Evolutionary conservation across 2,329 filamentous ascomycete species (phyloP).

Genomic region (Coniosporium tulheliwenetii): DNA sequence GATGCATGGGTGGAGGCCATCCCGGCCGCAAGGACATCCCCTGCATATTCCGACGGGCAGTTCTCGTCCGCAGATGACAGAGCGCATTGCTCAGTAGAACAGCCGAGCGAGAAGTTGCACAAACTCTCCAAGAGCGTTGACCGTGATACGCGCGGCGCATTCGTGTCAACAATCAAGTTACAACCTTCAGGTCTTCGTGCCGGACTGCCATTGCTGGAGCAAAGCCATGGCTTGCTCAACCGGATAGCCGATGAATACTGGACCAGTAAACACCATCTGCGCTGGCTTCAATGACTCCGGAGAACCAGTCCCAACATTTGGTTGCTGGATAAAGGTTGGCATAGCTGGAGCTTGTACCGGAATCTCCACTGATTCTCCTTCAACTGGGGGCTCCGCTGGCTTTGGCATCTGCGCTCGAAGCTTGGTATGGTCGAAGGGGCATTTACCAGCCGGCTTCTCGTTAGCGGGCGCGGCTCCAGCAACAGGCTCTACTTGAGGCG

Average conservation of each 20-base stretch:
- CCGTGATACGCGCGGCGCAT: too few relatives aligned
- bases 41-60: too few relatives aligned
- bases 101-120: too few relatives aligned
- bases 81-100: too few relatives aligned
- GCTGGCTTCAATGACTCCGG: conserved; percentile 22
- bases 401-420: neutral
- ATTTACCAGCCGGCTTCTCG: conserved; percentile 28
- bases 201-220: conserved; percentile 38
- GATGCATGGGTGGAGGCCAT: too few relatives aligned
- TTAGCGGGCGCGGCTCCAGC: neutral
- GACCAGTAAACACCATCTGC: conserved; percentile 79
- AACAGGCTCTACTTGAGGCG: conserved; percentile 1
- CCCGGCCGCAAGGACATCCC: too few relatives aligned
- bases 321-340: neutral
- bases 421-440: conserved; percentile 31
- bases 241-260: conserved; percentile 85
- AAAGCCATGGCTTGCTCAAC: conserved; percentile 67
- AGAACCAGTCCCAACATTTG: neutral
- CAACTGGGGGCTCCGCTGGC: neutral
- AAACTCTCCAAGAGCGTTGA: too few relatives aligned
- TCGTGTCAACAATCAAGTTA: too few relatives aligned
- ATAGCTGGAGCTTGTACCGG: too few relatives aligned
- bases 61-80: too few relatives aligned
- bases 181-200: neutral
- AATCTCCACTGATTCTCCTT: neutral